Evolutionary conservation across 345 rosid species (phyloP), one percentile per base, ranked within the genome.

Genomic region (Bruguiera gymnorhiza): DNA sequence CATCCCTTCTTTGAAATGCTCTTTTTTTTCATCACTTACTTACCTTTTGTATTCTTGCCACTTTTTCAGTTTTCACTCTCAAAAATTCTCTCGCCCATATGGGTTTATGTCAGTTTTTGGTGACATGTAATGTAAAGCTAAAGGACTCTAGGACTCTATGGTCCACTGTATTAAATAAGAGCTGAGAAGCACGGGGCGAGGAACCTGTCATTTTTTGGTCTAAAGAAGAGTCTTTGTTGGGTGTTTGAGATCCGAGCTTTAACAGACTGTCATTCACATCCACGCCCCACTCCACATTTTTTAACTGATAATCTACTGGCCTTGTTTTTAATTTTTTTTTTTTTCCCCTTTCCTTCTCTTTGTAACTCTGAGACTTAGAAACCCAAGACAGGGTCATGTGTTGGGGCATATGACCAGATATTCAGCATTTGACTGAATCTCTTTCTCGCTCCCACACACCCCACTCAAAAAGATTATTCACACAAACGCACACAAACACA

Each of bases 181-280:
- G 69, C 48, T 29, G 69, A 55, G 50, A 51, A 62, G 67, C 73
- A 70, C 72, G 75, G 75, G 66, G 80, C 7, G 48, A 65, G 34
- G 69, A 43, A 56, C 69, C 69, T 27, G 16, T 18, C 32, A 13
- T 43, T 66, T 46, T 61, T 23, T 29, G 78, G 81, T 78, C 78
- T 76, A 75, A 73, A 83, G 76, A 64, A 55, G 56, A 61, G 60
- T 48, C 57, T 75, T 60, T 36, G 26, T 67, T 55, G 13, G 58
- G 10, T 62, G 80, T 70, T 84, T 80, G 86, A 82, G 88, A 85
- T 85, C 82, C 79, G 85, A 81, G 85, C 86, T 85, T 11, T 64
- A 48, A 67, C 79, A 82, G 81, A 63, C 79, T 80, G 88, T 69
- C 84, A 65, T 65, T 63, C 70, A 51, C 29, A 57, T 11, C n/a